Evolutionary conservation across 768 basidiomycete genomes (phyloP), one percentile per base, ranked within the genome.

Genomic region (Pleurotus tuber-regium): DNA sequence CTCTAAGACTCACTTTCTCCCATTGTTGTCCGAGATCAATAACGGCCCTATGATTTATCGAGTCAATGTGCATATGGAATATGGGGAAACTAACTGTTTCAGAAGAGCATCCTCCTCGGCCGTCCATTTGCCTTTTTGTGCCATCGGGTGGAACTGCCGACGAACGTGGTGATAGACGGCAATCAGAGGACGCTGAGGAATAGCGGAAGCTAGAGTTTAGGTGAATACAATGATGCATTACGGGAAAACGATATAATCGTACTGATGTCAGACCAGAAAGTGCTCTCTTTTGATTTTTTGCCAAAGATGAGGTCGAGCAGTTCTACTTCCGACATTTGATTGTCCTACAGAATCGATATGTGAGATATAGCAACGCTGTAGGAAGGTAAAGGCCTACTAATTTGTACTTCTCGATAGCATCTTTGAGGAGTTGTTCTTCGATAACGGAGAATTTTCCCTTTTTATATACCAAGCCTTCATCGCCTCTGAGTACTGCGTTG

Each of bases 261-360:
- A 92, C 91, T 88, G 54, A 92, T 79, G 66, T 87, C 87, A 11
- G 80, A 75, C 89, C 90, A 92, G 61, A 93, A 92, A 5, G 76
- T 73, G 28, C 80, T 77, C 52, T 87, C 82, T 53, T 73, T 80
- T 40, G 72, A 70, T 57, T 80, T 82, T 60, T 83, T 83, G 3
- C 86, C 75, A 60, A 88, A 92, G 19, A 92, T 85, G 24, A 88
- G 68, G 14, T 81, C 78, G 30, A 71, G 65, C 23, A 92, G 59
- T 31, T 87, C 76, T 4, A 81, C 78, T 19, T 79, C 68, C 3
- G 69, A 63, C 29, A 90, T 61, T n/a, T 72, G 69, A 52, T 78
- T 80, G 48, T 65, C 65, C 84, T 86, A 55, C 2, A 50, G 24
- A 33, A 35, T 18, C 8, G 35, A 39, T 38, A 59, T 42, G 50